Conservation (phyloP, 2,329 filamentous ascomycete species). For the Dactylellina parvicollis region DNA sequence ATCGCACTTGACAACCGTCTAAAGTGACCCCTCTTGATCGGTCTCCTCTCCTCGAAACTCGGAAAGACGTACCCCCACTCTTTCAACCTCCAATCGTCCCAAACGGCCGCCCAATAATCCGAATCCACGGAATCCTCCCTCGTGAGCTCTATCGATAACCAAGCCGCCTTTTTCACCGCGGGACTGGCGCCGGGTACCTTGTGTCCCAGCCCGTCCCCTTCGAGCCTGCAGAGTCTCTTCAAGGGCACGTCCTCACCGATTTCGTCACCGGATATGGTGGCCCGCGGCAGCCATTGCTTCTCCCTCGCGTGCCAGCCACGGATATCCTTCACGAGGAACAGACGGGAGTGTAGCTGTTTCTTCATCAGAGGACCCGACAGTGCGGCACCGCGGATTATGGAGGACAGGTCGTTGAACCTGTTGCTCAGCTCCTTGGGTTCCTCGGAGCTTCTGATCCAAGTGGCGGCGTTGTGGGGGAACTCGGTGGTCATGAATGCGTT, state of each 20-base stretch:
- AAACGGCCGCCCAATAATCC: conserved; percentile 32
- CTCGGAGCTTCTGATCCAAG: conserved; percentile 10
- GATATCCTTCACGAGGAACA: conserved; percentile 23
- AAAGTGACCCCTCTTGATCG: conserved; percentile 12
- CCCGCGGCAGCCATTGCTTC: conserved; percentile 4
- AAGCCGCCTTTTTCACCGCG: conserved; percentile 30
- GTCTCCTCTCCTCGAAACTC: conserved; percentile 21
- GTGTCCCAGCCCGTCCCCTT: conserved; percentile 17
- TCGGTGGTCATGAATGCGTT: conserved; percentile 39
- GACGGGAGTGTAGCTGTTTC: conserved; percentile 5
- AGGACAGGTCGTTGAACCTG: conserved; percentile 27
- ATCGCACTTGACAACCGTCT: conserved; percentile 24
- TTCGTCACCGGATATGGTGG: conserved; percentile 17
- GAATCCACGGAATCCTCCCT: conserved; percentile 34
- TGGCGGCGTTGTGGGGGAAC: conserved; percentile 31
- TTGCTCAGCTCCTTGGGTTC: conserved; percentile 15
- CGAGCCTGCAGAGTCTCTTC: conserved; percentile 1
- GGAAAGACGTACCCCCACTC: conserved; percentile 37
- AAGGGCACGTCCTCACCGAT: conserved; percentile 29
- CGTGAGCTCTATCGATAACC: conserved; percentile 25
- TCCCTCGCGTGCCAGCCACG: conserved; percentile 27
- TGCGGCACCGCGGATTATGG: conserved; percentile 5
- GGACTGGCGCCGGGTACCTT: conserved; percentile 12
- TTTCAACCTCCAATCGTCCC: conserved; percentile 31
- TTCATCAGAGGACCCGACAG: conserved; percentile 4